Percentiles rank a stretch among this genome's conserved stretches.
Evolutionary conservation across 2,329 filamentous ascomycete species (phyloP).

Genomic region (Aschersonia sp.): DNA sequence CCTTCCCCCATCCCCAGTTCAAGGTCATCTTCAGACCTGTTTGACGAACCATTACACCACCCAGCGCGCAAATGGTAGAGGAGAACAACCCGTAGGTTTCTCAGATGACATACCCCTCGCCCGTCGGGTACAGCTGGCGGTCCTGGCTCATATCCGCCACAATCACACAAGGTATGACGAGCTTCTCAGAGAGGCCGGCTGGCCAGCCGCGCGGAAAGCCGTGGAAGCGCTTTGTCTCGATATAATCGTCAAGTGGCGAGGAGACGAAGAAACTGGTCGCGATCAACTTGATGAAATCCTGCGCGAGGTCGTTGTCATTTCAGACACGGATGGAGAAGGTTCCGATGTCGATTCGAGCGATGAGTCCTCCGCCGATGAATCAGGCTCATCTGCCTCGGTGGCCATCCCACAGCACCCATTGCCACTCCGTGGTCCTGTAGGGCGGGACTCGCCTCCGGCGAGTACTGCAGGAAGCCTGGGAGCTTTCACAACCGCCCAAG

Average conservation of each 20-base stretch:
- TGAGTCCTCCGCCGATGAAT: slow-evolving; percentile 17
- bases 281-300: slow-evolving; percentile 54
- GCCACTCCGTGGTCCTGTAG: not conserved
- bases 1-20: slow-evolving; percentile 1
- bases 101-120: slow-evolving; percentile 40
- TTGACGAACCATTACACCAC: slow-evolving; percentile 4
- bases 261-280: slow-evolving; percentile 52
- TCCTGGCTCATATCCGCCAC: slow-evolving; percentile 52
- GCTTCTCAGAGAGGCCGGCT: slow-evolving; percentile 41
- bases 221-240: slow-evolving; percentile 48
- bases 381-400: slow-evolving; percentile 6
- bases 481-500: slow-evolving; percentile 3
- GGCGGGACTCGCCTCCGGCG: not conserved
- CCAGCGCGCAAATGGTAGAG: slow-evolving; percentile 35
- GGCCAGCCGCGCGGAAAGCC: slow-evolving; percentile 43
- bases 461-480: not conserved
- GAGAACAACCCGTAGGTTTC: slow-evolving; percentile 42
- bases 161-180: slow-evolving; percentile 52
- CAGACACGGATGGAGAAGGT: slow-evolving; percentile 38
- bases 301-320: slow-evolving; percentile 51
- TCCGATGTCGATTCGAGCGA: slow-evolving; percentile 19
- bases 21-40: not conserved
- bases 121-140: slow-evolving; percentile 48
- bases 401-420: slow-evolving; percentile 7
- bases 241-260: slow-evolving; percentile 56